Percentiles rank a stretch among this genome's conserved stretches.
phyloP scores from a whole-genome alignment of 1,284 basidiomycete species.

The Vanrija humicola region DNA sequence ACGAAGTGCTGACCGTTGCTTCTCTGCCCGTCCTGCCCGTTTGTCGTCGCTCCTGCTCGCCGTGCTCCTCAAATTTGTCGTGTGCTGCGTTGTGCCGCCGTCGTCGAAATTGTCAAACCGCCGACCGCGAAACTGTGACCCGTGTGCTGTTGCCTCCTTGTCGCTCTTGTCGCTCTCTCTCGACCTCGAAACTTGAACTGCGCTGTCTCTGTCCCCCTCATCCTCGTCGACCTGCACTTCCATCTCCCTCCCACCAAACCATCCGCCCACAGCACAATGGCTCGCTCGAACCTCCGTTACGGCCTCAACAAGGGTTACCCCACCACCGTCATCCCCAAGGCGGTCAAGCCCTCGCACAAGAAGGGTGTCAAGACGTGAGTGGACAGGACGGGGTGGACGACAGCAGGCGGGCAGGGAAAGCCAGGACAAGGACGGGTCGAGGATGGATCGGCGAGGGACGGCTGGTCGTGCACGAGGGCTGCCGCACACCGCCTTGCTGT shows the following conservation, averaged over 20 bases:
- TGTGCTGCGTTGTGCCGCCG: too few species aligned
- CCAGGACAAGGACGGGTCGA: neutral
- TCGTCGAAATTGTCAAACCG: neutral
- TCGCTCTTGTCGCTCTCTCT: constrained; percentile 2
- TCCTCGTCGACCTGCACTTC: neutral
- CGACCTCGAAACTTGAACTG: neutral
- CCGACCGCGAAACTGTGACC: neutral
- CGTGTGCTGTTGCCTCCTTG: neutral
- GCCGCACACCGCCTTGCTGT: too few species aligned
- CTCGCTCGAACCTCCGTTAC: constrained; percentile 70
- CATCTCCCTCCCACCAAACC: neutral
- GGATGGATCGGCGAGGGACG: neutral
- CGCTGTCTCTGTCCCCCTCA: neutral
- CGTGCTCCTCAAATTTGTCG: neutral
- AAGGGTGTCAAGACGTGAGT: constrained; percentile 71
- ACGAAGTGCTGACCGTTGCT: constrained; percentile 14
- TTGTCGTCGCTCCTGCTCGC: neutral
- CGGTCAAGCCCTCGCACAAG: constrained; percentile 77
- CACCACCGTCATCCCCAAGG: constrained; percentile 79
- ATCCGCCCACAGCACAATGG: constrained; percentile 16
- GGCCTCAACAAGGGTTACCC: constrained; percentile 92
- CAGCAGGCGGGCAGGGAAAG: neutral
- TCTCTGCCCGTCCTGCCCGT: neutral
- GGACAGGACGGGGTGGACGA: neutral
- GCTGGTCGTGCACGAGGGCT: neutral